These are phyloP conservation scores for Ananas comosus DNA, from an alignment of 176 grass and related monocot genomes.

Conservation along the genomic window DNA sequence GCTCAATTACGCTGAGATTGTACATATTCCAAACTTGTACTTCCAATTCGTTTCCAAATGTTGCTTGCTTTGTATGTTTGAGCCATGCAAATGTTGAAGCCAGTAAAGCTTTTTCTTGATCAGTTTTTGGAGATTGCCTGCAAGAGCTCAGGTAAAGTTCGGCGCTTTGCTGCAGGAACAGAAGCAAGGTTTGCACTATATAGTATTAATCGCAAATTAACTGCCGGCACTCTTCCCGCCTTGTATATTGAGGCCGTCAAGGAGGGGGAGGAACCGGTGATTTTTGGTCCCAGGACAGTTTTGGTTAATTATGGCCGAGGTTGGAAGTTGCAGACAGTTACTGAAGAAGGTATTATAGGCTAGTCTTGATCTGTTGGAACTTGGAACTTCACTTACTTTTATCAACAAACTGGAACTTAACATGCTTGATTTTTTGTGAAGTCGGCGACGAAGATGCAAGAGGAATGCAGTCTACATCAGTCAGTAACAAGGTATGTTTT, in stretches of 20 bases:
- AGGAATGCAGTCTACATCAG: too few species aligned
- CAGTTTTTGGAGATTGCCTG: slow-evolving; percentile 86
- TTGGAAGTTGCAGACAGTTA: slow-evolving; percentile 78
- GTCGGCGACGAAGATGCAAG: neutral
- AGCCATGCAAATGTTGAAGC: neutral
- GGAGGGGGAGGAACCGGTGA: slow-evolving; percentile 73
- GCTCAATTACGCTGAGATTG: too few species aligned
- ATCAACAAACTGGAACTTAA: neutral
- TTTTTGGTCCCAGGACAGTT: slow-evolving; percentile 57
- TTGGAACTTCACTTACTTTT: neutral
- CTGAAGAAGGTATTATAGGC: slow-evolving; percentile 22
- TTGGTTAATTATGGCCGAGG: slow-evolving; percentile 64
- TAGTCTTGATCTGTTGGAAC: neutral
- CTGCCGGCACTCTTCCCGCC: slow-evolving; percentile 28
- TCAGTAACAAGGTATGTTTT: too few species aligned
- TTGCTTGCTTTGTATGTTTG: too few species aligned
- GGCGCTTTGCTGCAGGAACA: slow-evolving; percentile 71
- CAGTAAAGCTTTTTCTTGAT: neutral
- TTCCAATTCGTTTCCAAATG: too few species aligned
- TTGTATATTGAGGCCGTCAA: slow-evolving; percentile 71
- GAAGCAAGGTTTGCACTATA: slow-evolving; percentile 50
- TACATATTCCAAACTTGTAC: too few species aligned
- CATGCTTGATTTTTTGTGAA: neutral
- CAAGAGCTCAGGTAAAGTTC: slow-evolving; percentile 58
- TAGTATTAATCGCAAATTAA: slow-evolving; percentile 61